A percentile compares a stretch with the other conserved stretches of the same genome.
Conservation (phyloP, 2,329 filamentous ascomycete species). For the Pseudonectria buxi region DNA sequence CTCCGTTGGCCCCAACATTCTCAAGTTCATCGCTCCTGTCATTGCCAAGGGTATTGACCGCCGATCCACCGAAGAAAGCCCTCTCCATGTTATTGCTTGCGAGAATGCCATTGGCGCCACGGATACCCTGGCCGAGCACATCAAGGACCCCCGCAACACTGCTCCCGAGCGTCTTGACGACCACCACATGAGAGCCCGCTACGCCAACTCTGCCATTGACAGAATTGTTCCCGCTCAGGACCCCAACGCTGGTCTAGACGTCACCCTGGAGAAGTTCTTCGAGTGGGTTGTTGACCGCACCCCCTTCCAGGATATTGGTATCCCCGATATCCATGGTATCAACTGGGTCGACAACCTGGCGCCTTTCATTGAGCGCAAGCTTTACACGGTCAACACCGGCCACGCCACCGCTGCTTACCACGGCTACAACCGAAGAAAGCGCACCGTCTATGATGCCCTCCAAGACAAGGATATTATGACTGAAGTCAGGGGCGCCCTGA, state of each 20-base stretch:
- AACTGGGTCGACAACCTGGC: conserved; percentile 88
- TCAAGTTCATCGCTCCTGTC: conserved; percentile 91
- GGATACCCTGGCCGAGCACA: conserved; percentile 74
- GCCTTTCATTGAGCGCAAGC: conserved; percentile 98
- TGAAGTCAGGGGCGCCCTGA: conserved; percentile 71
- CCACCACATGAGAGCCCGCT: conserved; percentile 70
- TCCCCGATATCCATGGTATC: conserved; percentile 74
- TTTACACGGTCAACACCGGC: conserved; percentile 98
- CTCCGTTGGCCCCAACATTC: conserved; percentile 91
- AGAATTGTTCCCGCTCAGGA: conserved; percentile 94
- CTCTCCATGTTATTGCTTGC: conserved; percentile 89
- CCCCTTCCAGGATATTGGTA: conserved; percentile 64
- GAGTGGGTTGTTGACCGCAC: conserved; percentile 94
- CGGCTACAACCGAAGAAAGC: conserved; percentile 78
- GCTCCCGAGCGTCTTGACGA: conserved; percentile 57
- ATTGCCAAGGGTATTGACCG: conserved; percentile 90
- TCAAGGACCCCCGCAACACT: conserved; percentile 69
- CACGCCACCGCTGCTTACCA: conserved; percentile 96
- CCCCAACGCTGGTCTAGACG: conserved; percentile 71
- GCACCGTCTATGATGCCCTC: conserved; percentile 83
- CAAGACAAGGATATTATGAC: conserved; percentile 71
- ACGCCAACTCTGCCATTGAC: conserved; percentile 97
- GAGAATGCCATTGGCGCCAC: conserved; percentile 97
- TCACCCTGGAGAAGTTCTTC: conserved; percentile 96
- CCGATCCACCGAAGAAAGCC: conserved; percentile 56